Conservation (phyloP, 2,329 filamentous ascomycete species). For the Eutypella sp. region DNA sequence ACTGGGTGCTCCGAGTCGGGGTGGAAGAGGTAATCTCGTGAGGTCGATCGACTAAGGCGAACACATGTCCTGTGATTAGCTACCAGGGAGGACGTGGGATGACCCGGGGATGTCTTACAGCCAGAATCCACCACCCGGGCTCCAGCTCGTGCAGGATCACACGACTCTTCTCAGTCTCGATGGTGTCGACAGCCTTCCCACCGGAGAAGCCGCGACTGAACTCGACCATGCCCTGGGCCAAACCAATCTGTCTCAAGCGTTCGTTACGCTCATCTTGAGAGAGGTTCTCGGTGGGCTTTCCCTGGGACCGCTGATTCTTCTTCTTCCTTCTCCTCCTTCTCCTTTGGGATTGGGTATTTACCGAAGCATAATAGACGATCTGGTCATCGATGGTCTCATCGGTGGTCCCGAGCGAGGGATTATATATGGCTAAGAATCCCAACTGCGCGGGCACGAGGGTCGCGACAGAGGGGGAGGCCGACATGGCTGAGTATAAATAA, state of each 20-base stretch:
- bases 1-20: slow-evolving; percentile 35
- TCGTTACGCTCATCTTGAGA: slow-evolving; percentile 72
- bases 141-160: slow-evolving; percentile 86
- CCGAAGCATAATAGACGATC: slow-evolving; percentile 87
- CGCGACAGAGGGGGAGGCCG: slow-evolving; percentile 15
- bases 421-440: slow-evolving; percentile 91
- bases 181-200: slow-evolving; percentile 69
- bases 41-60: slow-evolving; percentile 67
- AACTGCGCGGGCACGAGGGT: slow-evolving; percentile 71
- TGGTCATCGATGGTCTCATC: slow-evolving; percentile 74
- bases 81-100: background rate
- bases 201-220: slow-evolving; percentile 86
- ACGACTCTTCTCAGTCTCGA: slow-evolving; percentile 86
- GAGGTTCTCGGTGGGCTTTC: slow-evolving; percentile 37
- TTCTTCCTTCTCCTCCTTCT: slow-evolving; percentile 16
- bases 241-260: slow-evolving; percentile 83
- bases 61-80: slow-evolving; percentile 9
- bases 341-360: slow-evolving; percentile 37
- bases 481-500: too few species aligned
- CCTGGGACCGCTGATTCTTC: slow-evolving; percentile 34
- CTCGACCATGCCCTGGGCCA: slow-evolving; percentile 93
- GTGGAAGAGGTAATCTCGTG: slow-evolving; percentile 63
- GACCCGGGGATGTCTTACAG: slow-evolving; percentile 49
- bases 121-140: slow-evolving; percentile 90
- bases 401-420: slow-evolving; percentile 59